Base-by-base conservation (phyloP, 2,329 filamentous ascomycete species). In the Kalmusia sp. region DNA sequence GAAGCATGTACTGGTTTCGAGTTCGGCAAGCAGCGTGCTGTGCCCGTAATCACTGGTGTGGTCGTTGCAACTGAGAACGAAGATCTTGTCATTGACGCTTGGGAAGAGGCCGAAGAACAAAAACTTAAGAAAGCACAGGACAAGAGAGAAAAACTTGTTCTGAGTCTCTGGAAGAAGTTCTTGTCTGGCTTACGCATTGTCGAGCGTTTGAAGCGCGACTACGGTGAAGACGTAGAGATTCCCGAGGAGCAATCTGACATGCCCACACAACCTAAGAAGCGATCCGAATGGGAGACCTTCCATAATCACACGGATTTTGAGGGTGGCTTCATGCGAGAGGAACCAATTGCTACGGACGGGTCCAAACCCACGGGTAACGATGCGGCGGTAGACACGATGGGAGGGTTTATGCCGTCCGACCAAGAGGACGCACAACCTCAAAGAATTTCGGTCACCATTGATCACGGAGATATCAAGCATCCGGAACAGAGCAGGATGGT, bases 1-100 rank as follows among this genome's bases (percentile, higher is more conserved):
- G 95, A 98, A 74, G 95, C 95, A 1, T 95, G 96, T 2, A 93
- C 93, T 0, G 95, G 92, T 1, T 99, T 99, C 70, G 95, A 99
- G 69, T 99, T 98, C 71, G 93, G 93, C 0, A 89, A 95, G 64
- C 89, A 95, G 55, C 93, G 95, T 82, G 95, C 95, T 4, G 92
- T 98, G 1, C 95, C 95, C 0, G 87, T 97, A 0, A 89, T 98
- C 24, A 89, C 91, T 49, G 95, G 93, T 0, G 92, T 97, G 0
- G 92, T 99, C 0, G 84, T 97, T 1, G 91, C 93, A 0, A 84
- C 87, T 57, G 93, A 96, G 73, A 83, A 96, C 61, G 85, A 90
- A 55, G 85, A 87, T 14, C 71, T 84, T 28, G 83, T 97, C 1
- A 86, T 91, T 70, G 89, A 91, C 67, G 89, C 93, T 57, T 90